Evolutionary conservation across 148 eudicot species (phyloP).

Genomic region (Arbutus unedo): DNA sequence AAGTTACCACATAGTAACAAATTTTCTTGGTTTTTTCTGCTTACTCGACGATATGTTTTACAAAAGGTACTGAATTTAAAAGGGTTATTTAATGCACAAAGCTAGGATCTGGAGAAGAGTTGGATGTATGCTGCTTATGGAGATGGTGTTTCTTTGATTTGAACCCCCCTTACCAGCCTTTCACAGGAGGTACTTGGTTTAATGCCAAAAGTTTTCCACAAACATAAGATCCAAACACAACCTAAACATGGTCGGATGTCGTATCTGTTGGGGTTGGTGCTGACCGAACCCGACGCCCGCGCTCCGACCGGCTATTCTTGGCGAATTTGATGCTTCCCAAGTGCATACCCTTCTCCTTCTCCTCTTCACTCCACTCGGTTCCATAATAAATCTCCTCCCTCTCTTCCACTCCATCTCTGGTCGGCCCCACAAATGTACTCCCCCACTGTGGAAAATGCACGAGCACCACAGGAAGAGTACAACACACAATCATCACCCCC

Average conservation of each 20-base stretch:
- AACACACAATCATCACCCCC: slow-evolving; percentile 46
- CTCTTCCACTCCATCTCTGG: slow-evolving; percentile 6
- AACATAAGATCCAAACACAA: neutral
- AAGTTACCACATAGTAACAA: neutral
- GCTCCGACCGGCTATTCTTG: slow-evolving; percentile 38
- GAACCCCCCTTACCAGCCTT: no score
- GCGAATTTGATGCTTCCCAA: slow-evolving; percentile 50
- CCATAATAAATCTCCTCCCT: slow-evolving; percentile 41
- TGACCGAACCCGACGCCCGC: slow-evolving; percentile 26
- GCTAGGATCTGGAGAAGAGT: no score
- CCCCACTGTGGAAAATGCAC: slow-evolving; percentile 69
- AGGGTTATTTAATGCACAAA: no score
- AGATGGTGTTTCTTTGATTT: no score
- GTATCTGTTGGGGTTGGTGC: slow-evolving; percentile 20
- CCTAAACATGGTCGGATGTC: slow-evolving; percentile 22
- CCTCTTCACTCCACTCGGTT: slow-evolving; percentile 43
- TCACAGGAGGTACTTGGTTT: neutral
- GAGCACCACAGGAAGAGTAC: slow-evolving; percentile 42
- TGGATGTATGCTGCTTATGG: no score
- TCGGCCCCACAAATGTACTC: slow-evolving; percentile 40
- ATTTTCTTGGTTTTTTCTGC: neutral
- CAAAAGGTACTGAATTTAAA: neutral
- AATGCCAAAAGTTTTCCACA: neutral
- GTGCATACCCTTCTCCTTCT: slow-evolving; percentile 47
- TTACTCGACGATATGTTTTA: neutral